These are phyloP conservation scores for Lactarius indigo DNA, from an alignment of 768 basidiomycete genomes.

Conservation along the genomic window DNA sequence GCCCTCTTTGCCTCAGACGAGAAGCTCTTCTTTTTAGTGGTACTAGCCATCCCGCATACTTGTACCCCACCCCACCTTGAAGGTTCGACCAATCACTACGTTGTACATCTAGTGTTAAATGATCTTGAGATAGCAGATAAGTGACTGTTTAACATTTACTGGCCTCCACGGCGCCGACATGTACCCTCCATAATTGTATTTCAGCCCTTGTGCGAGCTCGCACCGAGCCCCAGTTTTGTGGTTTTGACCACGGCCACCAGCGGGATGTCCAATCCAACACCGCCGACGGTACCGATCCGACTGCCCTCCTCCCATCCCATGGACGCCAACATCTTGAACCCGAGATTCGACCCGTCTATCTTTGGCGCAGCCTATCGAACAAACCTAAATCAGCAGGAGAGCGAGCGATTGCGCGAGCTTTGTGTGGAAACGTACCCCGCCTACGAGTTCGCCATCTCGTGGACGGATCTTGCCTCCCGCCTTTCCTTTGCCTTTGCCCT, in stretches of 20 bases:
- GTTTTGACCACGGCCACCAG: constrained; percentile 83
- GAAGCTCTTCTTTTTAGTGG: not conserved
- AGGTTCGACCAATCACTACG: not conserved
- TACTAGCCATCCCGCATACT: not conserved
- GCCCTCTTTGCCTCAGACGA: not conserved
- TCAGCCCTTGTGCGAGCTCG: constrained; percentile 29
- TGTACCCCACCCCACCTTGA: not conserved
- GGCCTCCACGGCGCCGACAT: too few relatives aligned
- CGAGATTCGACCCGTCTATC: constrained; percentile 75
- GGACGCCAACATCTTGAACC: constrained; percentile 78
- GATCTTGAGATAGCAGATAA: not conserved
- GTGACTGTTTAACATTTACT: not conserved
- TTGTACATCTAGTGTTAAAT: not conserved
- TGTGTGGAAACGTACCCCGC: constrained; percentile 49
- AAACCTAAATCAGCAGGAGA: not conserved
- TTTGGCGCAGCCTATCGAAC: constrained; percentile 67
- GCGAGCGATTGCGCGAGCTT: not conserved
- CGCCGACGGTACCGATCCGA: constrained; percentile 61
- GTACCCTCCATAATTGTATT: too few relatives aligned
- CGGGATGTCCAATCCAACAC: constrained; percentile 58
- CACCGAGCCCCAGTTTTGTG: constrained; percentile 82
- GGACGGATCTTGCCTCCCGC: constrained; percentile 36
- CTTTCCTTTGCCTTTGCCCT: constrained; percentile 27
- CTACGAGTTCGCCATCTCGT: constrained; percentile 84
- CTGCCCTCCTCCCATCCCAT: constrained; percentile 94